Evolutionary conservation across 352 stramenopile species (phyloP).

Genomic region (Globisporangium barbulae): DNA sequence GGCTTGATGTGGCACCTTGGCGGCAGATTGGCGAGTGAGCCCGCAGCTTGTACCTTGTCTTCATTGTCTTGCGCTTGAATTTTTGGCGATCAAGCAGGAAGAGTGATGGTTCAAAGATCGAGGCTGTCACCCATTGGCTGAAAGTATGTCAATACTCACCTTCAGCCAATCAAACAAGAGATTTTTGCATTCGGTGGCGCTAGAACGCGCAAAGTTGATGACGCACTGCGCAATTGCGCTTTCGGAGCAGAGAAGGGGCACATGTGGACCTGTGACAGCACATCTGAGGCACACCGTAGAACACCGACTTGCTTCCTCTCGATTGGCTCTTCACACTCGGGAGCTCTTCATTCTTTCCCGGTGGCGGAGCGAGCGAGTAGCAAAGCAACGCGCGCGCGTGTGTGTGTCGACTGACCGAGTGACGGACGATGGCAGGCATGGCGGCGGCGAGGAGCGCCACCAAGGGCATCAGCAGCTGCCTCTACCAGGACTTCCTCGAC

Average conservation of each 20-base stretch:
- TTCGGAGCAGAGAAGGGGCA: neutral
- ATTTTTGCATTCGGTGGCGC: neutral
- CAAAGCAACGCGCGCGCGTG: slow-evolving; percentile 8
- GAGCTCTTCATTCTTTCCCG: slow-evolving; percentile 5
- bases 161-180: neutral
- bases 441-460: slow-evolving; percentile 25
- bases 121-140: neutral
- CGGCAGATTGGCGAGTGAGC: slow-evolving; percentile 2
- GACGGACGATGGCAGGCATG: slow-evolving; percentile 4
- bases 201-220: neutral
- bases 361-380: slow-evolving; percentile 1
- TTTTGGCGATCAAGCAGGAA: neutral
- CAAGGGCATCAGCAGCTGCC: slow-evolving; percentile 53
- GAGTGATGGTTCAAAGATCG: neutral
- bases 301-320: neutral
- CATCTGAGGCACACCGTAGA: neutral
- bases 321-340: neutral
- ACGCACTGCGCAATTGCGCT: neutral
- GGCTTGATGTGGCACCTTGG: neutral
- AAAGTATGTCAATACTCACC: neutral
- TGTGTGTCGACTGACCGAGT: neutral
- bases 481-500: slow-evolving; percentile 68
- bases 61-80: neutral
- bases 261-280: neutral
- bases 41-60: neutral